phyloP scores from a whole-genome alignment of 768 basidiomycete genomes.

The Collybia sp. region DNA sequence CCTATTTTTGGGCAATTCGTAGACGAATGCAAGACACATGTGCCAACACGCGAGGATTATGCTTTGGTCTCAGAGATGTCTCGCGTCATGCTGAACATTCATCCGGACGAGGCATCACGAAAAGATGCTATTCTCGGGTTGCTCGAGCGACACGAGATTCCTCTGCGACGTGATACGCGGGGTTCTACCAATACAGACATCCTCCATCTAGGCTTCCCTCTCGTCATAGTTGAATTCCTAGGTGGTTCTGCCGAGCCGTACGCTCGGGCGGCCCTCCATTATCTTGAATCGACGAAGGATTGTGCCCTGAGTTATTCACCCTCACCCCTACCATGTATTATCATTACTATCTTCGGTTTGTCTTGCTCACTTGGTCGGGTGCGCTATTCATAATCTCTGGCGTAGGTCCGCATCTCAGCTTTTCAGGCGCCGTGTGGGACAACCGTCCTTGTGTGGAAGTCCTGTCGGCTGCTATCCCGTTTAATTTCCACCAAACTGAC shows the following conservation, averaged over 20 bases:
- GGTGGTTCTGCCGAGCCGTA: conserved; percentile 7
- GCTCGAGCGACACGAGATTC: no score
- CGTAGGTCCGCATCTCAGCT: not conserved
- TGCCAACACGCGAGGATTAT: not conserved
- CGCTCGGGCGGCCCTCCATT: not conserved
- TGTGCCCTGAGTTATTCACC: not conserved
- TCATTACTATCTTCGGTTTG: not conserved
- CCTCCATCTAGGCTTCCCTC: conserved; percentile 12
- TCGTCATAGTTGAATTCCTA: not conserved
- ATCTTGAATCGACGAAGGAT: not conserved
- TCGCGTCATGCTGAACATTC: conserved; percentile 7
- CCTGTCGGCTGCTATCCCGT: conserved; percentile 14
- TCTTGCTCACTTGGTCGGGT: not conserved
- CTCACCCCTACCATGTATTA: not conserved
- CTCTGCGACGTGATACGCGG: no score
- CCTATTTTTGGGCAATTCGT: not conserved
- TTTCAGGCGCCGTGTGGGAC: not conserved
- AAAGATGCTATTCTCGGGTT: no score
- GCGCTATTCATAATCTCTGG: not conserved
- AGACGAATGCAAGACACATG: not conserved
- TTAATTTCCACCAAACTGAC: not conserved
- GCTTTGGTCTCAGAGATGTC: not conserved
- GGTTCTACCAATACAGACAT: no score
- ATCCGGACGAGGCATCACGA: conserved; percentile 11
- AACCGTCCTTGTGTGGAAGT: not conserved